phyloP scores from a whole-genome alignment of 2,329 filamentous ascomycete species.

The Truncatella angustata region DNA sequence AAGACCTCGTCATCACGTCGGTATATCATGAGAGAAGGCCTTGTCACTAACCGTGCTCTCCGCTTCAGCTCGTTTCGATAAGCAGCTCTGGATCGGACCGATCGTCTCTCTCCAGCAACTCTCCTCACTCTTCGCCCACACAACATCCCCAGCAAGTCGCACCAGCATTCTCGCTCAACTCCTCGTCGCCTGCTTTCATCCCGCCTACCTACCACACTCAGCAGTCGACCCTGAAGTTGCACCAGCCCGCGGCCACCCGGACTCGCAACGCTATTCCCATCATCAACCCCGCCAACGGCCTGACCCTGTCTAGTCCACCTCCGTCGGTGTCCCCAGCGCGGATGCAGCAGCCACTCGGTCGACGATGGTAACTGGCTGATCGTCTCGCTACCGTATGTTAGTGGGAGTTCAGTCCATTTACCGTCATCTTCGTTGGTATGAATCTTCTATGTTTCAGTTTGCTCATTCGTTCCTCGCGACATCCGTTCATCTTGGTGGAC shows the following conservation, averaged over 20 bases:
- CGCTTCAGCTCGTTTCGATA: slow-evolving; percentile 77
- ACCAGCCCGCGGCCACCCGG: slow-evolving; percentile 87
- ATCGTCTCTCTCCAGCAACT: slow-evolving; percentile 91
- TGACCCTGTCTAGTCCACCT: slow-evolving; percentile 84
- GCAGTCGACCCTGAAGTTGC: slow-evolving; percentile 71
- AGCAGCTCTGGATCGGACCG: slow-evolving; percentile 87
- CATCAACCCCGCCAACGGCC: slow-evolving; percentile 90
- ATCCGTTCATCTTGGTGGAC: slow-evolving; percentile 51
- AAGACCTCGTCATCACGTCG: no score
- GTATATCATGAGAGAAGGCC: background rate
- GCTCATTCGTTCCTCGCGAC: slow-evolving; percentile 37
- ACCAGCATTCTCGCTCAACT: slow-evolving; percentile 73
- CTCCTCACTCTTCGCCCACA: slow-evolving; percentile 85
- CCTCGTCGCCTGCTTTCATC: slow-evolving; percentile 63
- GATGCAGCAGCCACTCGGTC: slow-evolving; percentile 54
- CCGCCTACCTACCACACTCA: slow-evolving; percentile 66
- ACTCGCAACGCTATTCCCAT: slow-evolving; percentile 95
- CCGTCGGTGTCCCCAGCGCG: slow-evolving; percentile 64
- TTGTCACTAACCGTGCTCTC: slow-evolving; percentile 27
- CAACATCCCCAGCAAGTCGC: slow-evolving; percentile 81
- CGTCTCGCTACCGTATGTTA: slow-evolving; percentile 32
- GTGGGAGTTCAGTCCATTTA: slow-evolving; percentile 29
- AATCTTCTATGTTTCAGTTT: slow-evolving; percentile 19
- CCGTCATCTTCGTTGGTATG: slow-evolving; percentile 34
- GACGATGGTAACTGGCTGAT: slow-evolving; percentile 50